Conservation (phyloP, 1,284 basidiomycete species). For the Blastosporella zonata region DNA sequence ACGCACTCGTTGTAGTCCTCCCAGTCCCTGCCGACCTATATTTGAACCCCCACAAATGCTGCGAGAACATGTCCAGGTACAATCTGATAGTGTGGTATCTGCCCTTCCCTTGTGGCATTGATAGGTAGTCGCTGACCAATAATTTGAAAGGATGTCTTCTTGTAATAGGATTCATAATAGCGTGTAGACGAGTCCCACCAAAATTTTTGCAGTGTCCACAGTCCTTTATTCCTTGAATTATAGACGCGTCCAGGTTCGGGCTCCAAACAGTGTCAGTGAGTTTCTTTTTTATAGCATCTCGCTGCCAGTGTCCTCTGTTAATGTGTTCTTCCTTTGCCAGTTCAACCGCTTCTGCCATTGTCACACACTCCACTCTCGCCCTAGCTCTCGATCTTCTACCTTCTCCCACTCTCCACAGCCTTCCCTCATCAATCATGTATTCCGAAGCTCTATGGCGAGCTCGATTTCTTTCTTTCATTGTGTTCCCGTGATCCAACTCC, state of each 20-base stretch:
- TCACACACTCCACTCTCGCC: constrained; percentile 1
- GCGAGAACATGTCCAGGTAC: not conserved
- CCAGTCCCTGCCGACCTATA: too few species aligned
- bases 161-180: constrained; percentile 32
- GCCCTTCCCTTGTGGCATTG: constrained; percentile 1
- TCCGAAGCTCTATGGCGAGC: constrained; percentile 26
- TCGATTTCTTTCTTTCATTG: constrained; percentile 7
- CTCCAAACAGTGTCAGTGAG: constrained; percentile 27
- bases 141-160: constrained; percentile 1
- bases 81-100: constrained; percentile 4
- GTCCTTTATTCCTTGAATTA: constrained; percentile 26
- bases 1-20: too few species aligned
- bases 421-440: constrained; percentile 31
- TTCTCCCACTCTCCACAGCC: constrained; percentile 28
- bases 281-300: constrained; percentile 27
- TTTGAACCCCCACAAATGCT: too few species aligned
- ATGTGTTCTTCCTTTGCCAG: constrained; percentile 19
- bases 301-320: constrained; percentile 27
- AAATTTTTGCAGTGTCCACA: constrained; percentile 23
- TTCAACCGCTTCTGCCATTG: not conserved
- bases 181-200: constrained; percentile 22
- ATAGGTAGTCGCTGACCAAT: constrained; percentile 5
- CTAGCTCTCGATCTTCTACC: constrained; percentile 1
- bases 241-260: constrained; percentile 28
- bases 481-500: constrained; percentile 15